Conservation (phyloP, 208 protist genomes). For the Trichomonas tenax region DNA sequence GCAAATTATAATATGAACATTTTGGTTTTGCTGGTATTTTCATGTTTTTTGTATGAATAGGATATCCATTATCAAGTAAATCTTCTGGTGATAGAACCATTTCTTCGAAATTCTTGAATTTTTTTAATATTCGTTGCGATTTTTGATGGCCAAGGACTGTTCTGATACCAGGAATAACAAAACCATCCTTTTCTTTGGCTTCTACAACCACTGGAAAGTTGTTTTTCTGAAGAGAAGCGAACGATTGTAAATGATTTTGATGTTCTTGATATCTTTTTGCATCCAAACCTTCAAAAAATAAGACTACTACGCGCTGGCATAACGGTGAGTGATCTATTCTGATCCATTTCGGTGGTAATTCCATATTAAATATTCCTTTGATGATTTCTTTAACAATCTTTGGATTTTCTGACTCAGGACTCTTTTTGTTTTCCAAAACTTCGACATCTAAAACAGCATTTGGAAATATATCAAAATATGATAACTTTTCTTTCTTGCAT, state of each 20-base stretch:
- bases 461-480: conserved; percentile 18
- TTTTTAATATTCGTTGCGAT: neutral
- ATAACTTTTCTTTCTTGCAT: neutral
- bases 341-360: neutral
- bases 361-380: neutral
- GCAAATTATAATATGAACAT: neutral
- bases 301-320: neutral
- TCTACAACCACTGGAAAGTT: neutral
- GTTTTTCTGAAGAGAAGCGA: neutral
- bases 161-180: neutral
- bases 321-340: neutral
- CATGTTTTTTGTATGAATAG: neutral
- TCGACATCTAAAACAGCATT: neutral
- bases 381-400: neutral
- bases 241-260: neutral
- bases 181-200: neutral
- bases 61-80: neutral
- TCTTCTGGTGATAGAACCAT: neutral
- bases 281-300: neutral
- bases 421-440: neutral
- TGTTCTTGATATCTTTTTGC: neutral
- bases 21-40: neutral
- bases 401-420: neutral
- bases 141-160: neutral
- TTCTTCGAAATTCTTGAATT: neutral